Base-by-base conservation (phyloP, 768 basidiomycete genomes). In the Leccinum olivaceopallidum region DNA sequence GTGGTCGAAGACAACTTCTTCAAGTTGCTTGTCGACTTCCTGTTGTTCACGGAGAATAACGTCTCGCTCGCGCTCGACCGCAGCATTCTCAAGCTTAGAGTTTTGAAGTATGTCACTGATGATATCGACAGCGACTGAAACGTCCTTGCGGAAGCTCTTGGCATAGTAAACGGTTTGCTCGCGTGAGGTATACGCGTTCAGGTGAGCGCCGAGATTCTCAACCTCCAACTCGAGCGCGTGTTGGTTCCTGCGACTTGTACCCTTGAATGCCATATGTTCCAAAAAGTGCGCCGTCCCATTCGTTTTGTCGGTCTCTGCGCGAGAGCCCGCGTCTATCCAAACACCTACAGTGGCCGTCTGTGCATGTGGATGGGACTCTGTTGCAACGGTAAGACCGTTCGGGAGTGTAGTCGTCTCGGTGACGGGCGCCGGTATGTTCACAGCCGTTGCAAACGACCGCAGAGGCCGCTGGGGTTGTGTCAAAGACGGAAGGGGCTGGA, bases 91-190 rank as follows among this genome's bases (percentile, higher is more conserved):
- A 54, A 98, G 83, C 79, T 95, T 98, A 34, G 93, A 94, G 78
- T 95, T 96, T 75, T 97, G 95, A 49, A 98, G 84, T 69, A 99
- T 98, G 76, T 99, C 97, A 69, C 90, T 90, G 76, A 99, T 94
- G 79, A 99, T 97, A 77, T 98, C 95, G 59, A 98, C 94, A 36
- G 94, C 86, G 53, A 83, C 81, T 13, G 87, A 83, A 12, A 98
- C 92, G 74, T 98, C 97, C 81, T 95, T 91, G 75, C 90, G 85
- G 87, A 99, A 98, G 73, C 91, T 89, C 83, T 98, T 98, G 70
- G 96, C 96, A 72, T 98, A 98, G 82, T 98, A 99, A 58, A 98
- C 95, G 22, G 97, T 99, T 78, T 98, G 96, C 79, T 99, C 97
- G 63, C 97, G 86, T 26, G 95, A 97, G 9, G 97, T 99, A 79